Base-by-base conservation (phyloP, 352 stramenopile species). In the Phytopythium sindhum region DNA sequence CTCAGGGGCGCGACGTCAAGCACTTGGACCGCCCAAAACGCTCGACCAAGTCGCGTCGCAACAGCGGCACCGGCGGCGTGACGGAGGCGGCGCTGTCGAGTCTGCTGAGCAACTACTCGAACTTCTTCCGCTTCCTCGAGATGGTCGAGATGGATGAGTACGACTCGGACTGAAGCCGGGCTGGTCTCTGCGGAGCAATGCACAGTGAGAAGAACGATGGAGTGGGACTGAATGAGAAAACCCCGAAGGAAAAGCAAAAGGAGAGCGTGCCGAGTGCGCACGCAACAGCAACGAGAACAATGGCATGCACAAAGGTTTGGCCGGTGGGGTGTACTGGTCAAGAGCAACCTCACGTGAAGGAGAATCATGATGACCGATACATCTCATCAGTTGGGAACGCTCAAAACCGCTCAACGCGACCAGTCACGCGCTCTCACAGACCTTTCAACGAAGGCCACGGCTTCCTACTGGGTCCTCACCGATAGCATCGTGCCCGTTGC, bases 71-170 rank as follows among this genome's bases (percentile, higher is more conserved):
- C 47, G 45, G 62, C 1, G 51, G 48, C 17, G 60, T 54, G 54
- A 64, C 61, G 5, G 66, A 77, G 47, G 69, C 72, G 35, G 73
- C 69, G 15, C 59, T 88, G 28, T 68, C 81, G 26, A 79, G 71
- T 44, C 60, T 91, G 37, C 63, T 89, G 55, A 75, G 79, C 42
- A 77, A 75, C 65, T 90, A 91, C 65, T 84, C 69, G 45, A 68
- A 84, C 53, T 73, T 91, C 29, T 84, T 91, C 50, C 74, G 68
- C 44, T 89, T 89, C 59, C 75, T 91, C 29, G 79, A 89, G 67
- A 79, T 75, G 60, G 73, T 77, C 24, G 80, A 85, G 55, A 84
- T 73, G 77, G 77, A 84, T 37, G 71, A 86, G 12, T 52, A 75
- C 24, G 70, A 71, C 33, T 51, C 35, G 12, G 54, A 78, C 23